Base-by-base conservation (phyloP, 306 rosid genomes). In the Psophocarpus tetragonolobus region DNA sequence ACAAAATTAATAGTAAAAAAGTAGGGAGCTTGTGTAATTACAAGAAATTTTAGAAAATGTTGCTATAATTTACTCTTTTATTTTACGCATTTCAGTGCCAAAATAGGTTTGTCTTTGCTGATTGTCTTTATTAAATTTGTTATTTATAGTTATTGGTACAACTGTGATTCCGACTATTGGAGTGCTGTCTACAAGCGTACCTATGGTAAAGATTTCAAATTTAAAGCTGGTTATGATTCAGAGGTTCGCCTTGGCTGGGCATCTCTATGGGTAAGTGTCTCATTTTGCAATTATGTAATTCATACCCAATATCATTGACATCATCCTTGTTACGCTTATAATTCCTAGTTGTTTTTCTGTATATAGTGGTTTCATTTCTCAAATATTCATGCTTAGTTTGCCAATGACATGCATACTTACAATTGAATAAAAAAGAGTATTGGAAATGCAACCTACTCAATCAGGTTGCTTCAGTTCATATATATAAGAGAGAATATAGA, bases 231-330 rank as follows among this genome's bases (percentile, higher is more conserved):
- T 73, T 95, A 95, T 51, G 99, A 95, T 84, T 86, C 99, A 9
- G 97, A 88, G 85, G 97, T 87, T 75, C 93, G 91, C 82, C 97
- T 95, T 79, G 91, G 97, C 72, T 95, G 99, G 99, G 97, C 99
- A 36, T 95, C 99, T 85, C 94, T 95, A 23, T 95, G 99, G 99
- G 99, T 92, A 92, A 81, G 96, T 85, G 12, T 71, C 77, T 68
- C 62, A 41, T 72, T 76, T 61, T 73, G 42, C 75, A 67, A 12
- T 68, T 77, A 18, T 81, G 33, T 36, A 48, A 38, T 23, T 63
- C 69, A 36, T 71, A 38, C 32, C 26, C 5, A 10, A 48, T 38
- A 2, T 66, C 74, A 23, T 47, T 44, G 38, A 11, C 66, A 17
- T 32, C 35, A 45, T 39, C 39, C 41, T 78, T 56, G 17, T 70